Base-by-base conservation (phyloP, 164 flowering plant species). In the Chimonanthus praecox region DNA sequence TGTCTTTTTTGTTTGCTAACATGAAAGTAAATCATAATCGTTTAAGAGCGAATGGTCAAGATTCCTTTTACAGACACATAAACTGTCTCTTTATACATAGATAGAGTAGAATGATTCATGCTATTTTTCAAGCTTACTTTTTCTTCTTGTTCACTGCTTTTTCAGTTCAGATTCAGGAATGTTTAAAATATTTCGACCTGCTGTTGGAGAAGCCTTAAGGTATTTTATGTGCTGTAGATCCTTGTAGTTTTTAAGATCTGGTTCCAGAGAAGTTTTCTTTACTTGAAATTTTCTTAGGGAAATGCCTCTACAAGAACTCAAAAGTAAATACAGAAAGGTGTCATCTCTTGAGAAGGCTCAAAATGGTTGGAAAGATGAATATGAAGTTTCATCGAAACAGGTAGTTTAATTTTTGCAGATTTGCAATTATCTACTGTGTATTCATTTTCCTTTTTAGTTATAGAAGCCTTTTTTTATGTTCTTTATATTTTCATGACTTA, bases 171-270 rank as follows among this genome's bases (percentile, higher is more conserved):
- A 76, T 61, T 77, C 94, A 75, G 90, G 92, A 76, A 76, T 85
- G 85, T 95, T 82, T 77, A 93, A 90, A 79, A 80, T 95, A 72
- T 83, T 83, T 73, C 98, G 99, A 51, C 99, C 99, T 60, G 85
- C 96, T 80, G 85, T 88, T 77, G 98, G 99, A 73, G 99, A 95
- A 83, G 91, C 94, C 61, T 49, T 88, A 70, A 93, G 99, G 99
- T 95, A 77, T 74, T 46, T 33, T 58, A 16, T 10, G n/a, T 47
- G 46, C 46, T 67, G 5, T 46, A 67, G 6, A 9, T 33, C 33
- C 33, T 33, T 33, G 33, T 33, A 33, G 0, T 58, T 45, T 60
- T 6, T 46, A 54, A 54, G 0, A 13, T 54, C 16, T 54, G 11
- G 60, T 54, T n/a, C 16, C 11, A 13, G 16, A 54, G 16, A 54